Evolutionary conservation across 768 basidiomycete species (phyloP).

Genomic region (Trametes cingulata): DNA sequence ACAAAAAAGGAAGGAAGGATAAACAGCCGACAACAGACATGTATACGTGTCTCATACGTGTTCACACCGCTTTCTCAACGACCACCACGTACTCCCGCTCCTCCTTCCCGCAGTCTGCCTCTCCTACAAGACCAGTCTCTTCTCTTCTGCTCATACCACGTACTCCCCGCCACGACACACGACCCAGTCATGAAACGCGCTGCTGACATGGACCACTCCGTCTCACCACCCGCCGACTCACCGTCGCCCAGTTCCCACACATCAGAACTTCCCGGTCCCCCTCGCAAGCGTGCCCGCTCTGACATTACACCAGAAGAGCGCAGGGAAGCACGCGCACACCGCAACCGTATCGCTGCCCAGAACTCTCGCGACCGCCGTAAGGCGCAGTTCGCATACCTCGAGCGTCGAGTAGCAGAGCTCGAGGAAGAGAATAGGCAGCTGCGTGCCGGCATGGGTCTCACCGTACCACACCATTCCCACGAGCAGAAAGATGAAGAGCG

Average conservation of each 20-base stretch:
- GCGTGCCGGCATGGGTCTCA: conserved; percentile 49
- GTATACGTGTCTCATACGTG: conserved; percentile 31
- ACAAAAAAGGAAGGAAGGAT: conserved; percentile 10
- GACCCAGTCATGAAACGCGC: conserved; percentile 30
- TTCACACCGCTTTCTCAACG: conserved; percentile 23
- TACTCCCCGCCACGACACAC: conserved; percentile 22
- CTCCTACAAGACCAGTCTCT: conserved; percentile 31
- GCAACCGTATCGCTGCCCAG: conserved; percentile 92
- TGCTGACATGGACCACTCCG: conserved; percentile 27
- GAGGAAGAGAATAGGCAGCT: conserved; percentile 83
- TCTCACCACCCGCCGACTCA: conserved; percentile 24
- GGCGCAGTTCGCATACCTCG: conserved; percentile 87
- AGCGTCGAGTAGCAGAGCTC: conserved; percentile 86
- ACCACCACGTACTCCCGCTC: conserved; percentile 32
- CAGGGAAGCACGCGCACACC: conserved; percentile 85
- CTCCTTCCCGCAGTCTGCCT: conserved; percentile 24
- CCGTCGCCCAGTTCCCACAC: conserved; percentile 25
- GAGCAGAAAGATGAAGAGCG: conserved; percentile 35
- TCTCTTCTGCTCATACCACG: conserved; percentile 22
- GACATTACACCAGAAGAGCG: conserved; percentile 70
- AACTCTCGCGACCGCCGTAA: conserved; percentile 90
- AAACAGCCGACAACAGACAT: conserved; percentile 25
- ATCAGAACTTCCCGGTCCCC: conserved; percentile 37
- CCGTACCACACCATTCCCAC: conserved; percentile 14
- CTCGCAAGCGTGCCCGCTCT: conserved; percentile 76